These are phyloP conservation scores for Craterostigma plantagineum DNA, from an alignment of 257 asterid species.

Conservation along the genomic window DNA sequence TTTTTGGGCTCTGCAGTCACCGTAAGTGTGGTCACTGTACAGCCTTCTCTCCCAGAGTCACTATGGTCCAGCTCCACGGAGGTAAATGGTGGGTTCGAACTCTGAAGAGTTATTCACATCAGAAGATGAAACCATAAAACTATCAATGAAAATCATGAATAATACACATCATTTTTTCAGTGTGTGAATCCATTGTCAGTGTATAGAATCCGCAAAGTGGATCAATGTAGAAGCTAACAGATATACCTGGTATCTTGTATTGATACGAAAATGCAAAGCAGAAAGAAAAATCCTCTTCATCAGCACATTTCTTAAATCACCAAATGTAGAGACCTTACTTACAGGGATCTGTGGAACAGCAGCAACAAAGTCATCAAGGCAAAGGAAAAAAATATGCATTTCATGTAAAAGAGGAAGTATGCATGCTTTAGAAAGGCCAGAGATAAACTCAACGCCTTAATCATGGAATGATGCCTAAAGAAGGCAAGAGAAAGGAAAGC, in stretches of 20 bases:
- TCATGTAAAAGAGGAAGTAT: no score
- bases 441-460: no score
- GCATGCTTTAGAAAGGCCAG: no score
- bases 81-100: slow-evolving; percentile 97
- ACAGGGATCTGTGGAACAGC: slow-evolving; percentile 71
- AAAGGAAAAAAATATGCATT: neutral
- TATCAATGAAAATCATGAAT: neutral
- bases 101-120: slow-evolving; percentile 42
- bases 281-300: slow-evolving; percentile 99
- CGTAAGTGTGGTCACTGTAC: slow-evolving; percentile 95
- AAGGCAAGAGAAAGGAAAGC: no score
- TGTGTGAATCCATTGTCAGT: slow-evolving; percentile 9
- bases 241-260: slow-evolving; percentile 98
- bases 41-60: slow-evolving; percentile 98
- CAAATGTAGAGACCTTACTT: slow-evolving; percentile 68
- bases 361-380: slow-evolving; percentile 7
- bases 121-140: slow-evolving; percentile 10
- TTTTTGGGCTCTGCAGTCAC: slow-evolving; percentile 92
- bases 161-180: slow-evolving; percentile 6
- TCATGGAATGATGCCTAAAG: no score
- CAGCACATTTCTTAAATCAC: slow-evolving; percentile 81
- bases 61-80: slow-evolving; percentile 97
- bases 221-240: slow-evolving; percentile 10
- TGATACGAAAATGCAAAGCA: slow-evolving; percentile 95
- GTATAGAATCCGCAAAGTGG: neutral